Percentiles rank a stretch among this genome's conserved stretches.
These are phyloP conservation scores for Saccharomycopsis malanga DNA, from an alignment of 805 yeast genomes.

Conservation along the genomic window DNA sequence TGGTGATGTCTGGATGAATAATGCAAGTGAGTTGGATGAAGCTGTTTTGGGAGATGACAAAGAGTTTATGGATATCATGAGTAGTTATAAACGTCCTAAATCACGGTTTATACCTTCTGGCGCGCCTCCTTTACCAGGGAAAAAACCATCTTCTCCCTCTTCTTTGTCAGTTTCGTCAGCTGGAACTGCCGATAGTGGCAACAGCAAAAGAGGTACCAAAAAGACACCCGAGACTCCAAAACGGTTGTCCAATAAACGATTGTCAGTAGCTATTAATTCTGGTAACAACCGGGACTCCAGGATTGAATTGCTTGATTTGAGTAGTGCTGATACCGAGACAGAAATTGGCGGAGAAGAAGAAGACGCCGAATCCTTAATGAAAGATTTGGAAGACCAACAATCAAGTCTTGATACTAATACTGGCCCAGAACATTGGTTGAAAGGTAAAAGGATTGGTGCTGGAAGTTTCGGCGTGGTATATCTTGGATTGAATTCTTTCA, in stretches of 20 bases:
- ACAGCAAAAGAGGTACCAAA: background rate
- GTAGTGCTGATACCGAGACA: slow-evolving; percentile 4
- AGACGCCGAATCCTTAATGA: slow-evolving; percentile 24
- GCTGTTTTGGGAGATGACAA: slow-evolving; percentile 27
- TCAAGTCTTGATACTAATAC: slow-evolving; percentile 28
- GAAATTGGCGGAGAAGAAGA: slow-evolving; percentile 4
- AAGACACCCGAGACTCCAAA: background rate
- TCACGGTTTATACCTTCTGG: slow-evolving; percentile 18
- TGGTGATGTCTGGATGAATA: slow-evolving; percentile 42
- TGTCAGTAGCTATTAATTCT: slow-evolving; percentile 20
- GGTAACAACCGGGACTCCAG: slow-evolving; percentile 11
- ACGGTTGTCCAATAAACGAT: slow-evolving; percentile 8
- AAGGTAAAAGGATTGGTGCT: slow-evolving; percentile 88
- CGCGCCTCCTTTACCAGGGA: slow-evolving; percentile 21
- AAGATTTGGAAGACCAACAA: slow-evolving; percentile 28
- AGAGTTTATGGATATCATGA: slow-evolving; percentile 20
- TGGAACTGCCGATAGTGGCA: background rate
- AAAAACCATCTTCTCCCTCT: slow-evolving; percentile 1
- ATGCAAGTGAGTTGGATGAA: slow-evolving; percentile 35
- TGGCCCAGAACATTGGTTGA: slow-evolving; percentile 81
- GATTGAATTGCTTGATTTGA: slow-evolving; percentile 20
- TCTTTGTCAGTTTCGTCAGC: background rate
- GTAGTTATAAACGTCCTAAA: slow-evolving; percentile 18
- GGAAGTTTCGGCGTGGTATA: slow-evolving; percentile 95
- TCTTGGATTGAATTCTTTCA: slow-evolving; percentile 81